Evolutionary conservation across 345 rosid species (phyloP).

Genomic region (Aquilaria yunnanensis): DNA sequence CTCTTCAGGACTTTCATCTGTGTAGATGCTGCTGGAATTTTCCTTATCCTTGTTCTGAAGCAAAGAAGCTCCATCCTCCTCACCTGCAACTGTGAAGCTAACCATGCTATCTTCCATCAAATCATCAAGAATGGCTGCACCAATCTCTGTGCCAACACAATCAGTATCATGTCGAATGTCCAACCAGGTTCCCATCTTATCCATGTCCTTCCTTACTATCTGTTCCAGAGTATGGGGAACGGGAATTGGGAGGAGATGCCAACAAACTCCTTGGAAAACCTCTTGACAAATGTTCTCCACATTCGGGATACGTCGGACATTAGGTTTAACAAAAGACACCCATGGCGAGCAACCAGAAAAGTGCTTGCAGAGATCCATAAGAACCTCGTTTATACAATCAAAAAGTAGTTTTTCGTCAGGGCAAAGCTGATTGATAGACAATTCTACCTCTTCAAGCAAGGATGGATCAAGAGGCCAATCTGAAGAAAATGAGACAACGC

Average conservation of each 20-base stretch:
- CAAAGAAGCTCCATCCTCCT: conserved; percentile 14
- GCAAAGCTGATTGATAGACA: conserved; percentile 48
- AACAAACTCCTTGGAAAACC: conserved; percentile 60
- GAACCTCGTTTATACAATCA: conserved; percentile 75
- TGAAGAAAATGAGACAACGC: conserved; percentile 48
- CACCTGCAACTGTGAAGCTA: conserved; percentile 23
- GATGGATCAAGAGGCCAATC: conserved; percentile 62
- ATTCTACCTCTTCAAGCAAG: conserved; percentile 40
- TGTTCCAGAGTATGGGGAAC: conserved; percentile 68
- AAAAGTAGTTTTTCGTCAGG: conserved; percentile 48
- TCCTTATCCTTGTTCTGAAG: conserved; percentile 27
- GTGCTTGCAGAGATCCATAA: conserved; percentile 47
- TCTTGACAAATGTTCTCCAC: conserved; percentile 34
- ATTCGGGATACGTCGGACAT: conserved; percentile 35
- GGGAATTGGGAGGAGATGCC: conserved; percentile 68
- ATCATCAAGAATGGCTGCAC: conserved; percentile 55
- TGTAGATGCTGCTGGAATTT: conserved; percentile 16
- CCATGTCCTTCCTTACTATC: conserved; percentile 65
- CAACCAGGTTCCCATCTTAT: conserved; percentile 60
- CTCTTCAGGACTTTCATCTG: too few species aligned
- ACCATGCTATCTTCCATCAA: conserved; percentile 47
- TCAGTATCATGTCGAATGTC: conserved; percentile 43
- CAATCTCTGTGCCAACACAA: conserved; percentile 35
- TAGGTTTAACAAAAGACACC: conserved; percentile 42
- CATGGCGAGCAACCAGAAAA: conserved; percentile 43